Evolutionary conservation across 148 eudicot species (phyloP), one percentile per base, ranked within the genome.

Genomic region (Linanthus parryae): DNA sequence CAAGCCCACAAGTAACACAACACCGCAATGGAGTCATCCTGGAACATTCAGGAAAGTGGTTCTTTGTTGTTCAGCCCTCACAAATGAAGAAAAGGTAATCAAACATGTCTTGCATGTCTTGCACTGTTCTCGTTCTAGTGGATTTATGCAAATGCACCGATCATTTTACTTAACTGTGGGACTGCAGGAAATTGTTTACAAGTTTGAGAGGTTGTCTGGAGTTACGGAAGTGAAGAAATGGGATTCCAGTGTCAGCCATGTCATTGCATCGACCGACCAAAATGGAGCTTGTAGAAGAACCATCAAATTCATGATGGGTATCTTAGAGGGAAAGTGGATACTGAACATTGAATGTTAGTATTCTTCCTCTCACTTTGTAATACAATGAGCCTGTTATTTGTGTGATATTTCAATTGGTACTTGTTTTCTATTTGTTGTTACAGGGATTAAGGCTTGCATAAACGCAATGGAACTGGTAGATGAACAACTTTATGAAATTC

Each of bases 271-370:
- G 17, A 74, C 78, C 5, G 71, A 79, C 58, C 85, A 77, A 61
- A 82, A 82, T 68, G 82, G 78, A 43, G 91, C 91, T 31, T 84
- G 91, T 72, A 80, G 71, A 79, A 78, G 99, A 62, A 92, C 99
- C 30, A 81, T 92, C 44, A 92, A 92, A 64, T 68, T 81, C 63
- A 52, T 92, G 73, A 84, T 84, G 91, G 99, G 88, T n/a, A 77
- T 88, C 59, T 70, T 87, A 44, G 91, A 84, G 73, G 99, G 99
- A 44, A 88, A 82, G 75, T 92, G 99, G 99, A 80, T 92, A 37
- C 65, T 92, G 23, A 73, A 48, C 56, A 56, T 69, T 26, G 77
- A 73, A 48, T 87, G 92, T 87, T 25, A 80, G 96, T 74, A 48
- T 25, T 10, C 24, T 9, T 40, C 27, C 38, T 29, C 24, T 19